Conservation (phyloP, 495 filamentous ascomycete species). For the Trichodelitschia bisporula region DNA sequence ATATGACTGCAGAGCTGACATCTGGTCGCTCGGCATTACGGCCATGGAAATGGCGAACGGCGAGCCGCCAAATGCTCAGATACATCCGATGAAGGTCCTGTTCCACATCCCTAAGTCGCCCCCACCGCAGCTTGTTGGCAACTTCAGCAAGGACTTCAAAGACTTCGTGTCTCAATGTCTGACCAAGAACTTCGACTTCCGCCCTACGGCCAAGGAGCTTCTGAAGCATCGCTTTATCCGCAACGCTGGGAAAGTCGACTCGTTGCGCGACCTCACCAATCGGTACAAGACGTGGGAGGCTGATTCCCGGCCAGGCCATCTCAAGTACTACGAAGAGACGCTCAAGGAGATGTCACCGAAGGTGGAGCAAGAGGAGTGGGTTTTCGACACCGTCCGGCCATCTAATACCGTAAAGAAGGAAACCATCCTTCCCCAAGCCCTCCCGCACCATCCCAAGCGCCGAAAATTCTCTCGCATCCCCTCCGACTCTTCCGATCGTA, state of each 20-base stretch:
- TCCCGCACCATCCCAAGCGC: too few species aligned
- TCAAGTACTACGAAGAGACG: constrained; percentile 77
- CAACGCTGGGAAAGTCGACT: constrained; percentile 59
- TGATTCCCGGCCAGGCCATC: constrained; percentile 27
- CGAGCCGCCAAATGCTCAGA: constrained; percentile 74
- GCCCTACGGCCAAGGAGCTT: constrained; percentile 74
- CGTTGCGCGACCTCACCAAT: constrained; percentile 67
- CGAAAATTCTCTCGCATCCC: constrained; percentile 20
- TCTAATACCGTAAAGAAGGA: constrained; percentile 9
- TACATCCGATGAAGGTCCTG: constrained; percentile 97
- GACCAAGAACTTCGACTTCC: constrained; percentile 64
- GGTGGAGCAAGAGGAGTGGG: constrained; percentile 68
- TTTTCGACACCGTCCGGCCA: constrained; percentile 87
- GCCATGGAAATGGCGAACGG: constrained; percentile 84
- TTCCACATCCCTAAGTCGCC: constrained; percentile 87
- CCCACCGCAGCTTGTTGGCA: constrained; percentile 64
- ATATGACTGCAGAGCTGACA: constrained; percentile 93
- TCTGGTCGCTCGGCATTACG: constrained; percentile 93
- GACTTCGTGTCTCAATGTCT: constrained; percentile 81
- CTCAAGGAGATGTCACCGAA: constrained; percentile 22
- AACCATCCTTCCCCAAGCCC: too few species aligned
- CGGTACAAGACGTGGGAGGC: constrained; percentile 57
- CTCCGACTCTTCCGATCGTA: constrained; percentile 18
- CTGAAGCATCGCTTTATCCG: constrained; percentile 74
- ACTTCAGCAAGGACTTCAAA: constrained; percentile 73